Percentiles rank a stretch among this genome's conserved stretches.
phyloP scores from a whole-genome alignment of 2,329 filamentous ascomycete species.

The Aspergillus melleus region DNA sequence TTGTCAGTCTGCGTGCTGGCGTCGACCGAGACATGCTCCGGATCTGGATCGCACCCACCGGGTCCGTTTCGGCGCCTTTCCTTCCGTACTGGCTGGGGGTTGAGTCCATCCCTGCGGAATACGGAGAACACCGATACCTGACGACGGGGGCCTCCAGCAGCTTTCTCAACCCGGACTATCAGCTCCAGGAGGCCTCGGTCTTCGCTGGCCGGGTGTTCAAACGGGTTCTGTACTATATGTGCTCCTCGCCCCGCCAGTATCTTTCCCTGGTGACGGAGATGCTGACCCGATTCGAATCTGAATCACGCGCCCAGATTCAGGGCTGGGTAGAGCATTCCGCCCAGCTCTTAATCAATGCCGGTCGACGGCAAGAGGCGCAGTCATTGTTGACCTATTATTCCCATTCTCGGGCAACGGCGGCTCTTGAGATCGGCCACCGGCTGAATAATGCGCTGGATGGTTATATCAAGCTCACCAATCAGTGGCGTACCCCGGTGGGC shows the following conservation, averaged over 20 bases:
- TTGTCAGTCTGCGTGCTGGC: background rate
- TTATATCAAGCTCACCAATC: background rate
- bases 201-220: background rate
- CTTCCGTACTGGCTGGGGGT: background rate
- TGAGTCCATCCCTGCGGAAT: background rate
- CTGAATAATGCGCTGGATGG: background rate
- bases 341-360: background rate
- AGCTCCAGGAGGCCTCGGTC: background rate
- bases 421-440: background rate
- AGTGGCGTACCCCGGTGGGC: background rate
- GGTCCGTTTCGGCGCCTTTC: background rate
- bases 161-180: background rate
- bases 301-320: background rate
- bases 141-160: background rate
- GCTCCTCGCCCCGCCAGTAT: background rate
- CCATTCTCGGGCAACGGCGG: background rate
- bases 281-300: background rate
- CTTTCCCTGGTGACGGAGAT: background rate
- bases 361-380: background rate
- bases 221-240: background rate
- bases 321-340: background rate
- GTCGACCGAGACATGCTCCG: background rate
- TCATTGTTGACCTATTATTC: background rate
- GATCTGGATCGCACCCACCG: background rate
- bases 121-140: background rate